Evolutionary conservation across 192 early-diverging fungal genomes (phyloP).

Genomic region (Podila epigama): DNA sequence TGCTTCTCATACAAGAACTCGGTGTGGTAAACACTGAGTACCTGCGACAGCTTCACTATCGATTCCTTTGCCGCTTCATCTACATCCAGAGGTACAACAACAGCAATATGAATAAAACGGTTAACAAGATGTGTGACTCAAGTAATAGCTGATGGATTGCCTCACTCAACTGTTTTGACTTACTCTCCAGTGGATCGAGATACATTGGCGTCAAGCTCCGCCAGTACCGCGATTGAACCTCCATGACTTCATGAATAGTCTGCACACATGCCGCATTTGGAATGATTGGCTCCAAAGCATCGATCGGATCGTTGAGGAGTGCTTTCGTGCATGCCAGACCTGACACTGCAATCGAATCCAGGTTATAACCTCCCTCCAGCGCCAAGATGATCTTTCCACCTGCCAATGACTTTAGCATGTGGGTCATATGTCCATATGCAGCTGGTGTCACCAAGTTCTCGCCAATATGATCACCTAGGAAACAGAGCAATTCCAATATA

Average conservation of each 20-base stretch:
- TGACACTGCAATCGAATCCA: slow-evolving; percentile 77
- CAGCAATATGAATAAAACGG: background rate
- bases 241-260: slow-evolving; percentile 55
- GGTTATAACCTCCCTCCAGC: slow-evolving; percentile 91
- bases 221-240: slow-evolving; percentile 58
- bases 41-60: slow-evolving; percentile 24
- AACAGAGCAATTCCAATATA: background rate
- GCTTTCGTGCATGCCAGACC: slow-evolving; percentile 78
- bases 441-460: slow-evolving; percentile 80
- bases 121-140: no score
- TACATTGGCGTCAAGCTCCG: slow-evolving; percentile 43
- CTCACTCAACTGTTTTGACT: background rate
- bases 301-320: slow-evolving; percentile 70
- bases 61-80: slow-evolving; percentile 4
- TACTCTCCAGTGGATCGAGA: slow-evolving; percentile 41
- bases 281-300: slow-evolving; percentile 32
- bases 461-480: slow-evolving; percentile 79
- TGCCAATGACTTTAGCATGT: slow-evolving; percentile 75
- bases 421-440: slow-evolving; percentile 89
- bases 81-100: background rate
- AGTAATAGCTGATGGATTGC: background rate
- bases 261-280: slow-evolving; percentile 56
- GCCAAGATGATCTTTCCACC: slow-evolving; percentile 78
- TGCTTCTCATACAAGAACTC: slow-evolving; percentile 40
- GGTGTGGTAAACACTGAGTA: slow-evolving; percentile 33